A percentile compares a stretch with the other conserved stretches of the same genome.
These are phyloP conservation scores for Coffea canephora DNA, from an alignment of 257 asterid species.

Conservation along the genomic window DNA sequence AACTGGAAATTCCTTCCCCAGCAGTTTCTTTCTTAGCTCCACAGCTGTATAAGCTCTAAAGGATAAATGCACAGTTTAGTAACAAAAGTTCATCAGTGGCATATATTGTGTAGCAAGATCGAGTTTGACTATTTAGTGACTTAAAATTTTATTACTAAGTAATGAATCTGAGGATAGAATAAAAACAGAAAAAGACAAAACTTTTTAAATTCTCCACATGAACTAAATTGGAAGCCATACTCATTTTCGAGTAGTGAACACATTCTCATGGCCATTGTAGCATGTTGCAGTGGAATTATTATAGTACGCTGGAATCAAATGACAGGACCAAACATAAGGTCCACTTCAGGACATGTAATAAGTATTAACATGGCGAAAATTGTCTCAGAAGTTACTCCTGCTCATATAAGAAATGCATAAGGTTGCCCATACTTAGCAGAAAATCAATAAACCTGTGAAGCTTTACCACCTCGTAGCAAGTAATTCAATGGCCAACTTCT, in stretches of 20 bases:
- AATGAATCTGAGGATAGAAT: not conserved
- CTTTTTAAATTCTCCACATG: not conserved
- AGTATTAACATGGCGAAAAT: not conserved
- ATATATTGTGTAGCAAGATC: not conserved
- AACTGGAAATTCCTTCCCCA: slow-evolving; percentile 49
- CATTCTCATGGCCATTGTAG: not conserved
- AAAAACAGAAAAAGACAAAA: not conserved
- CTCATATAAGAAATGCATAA: not conserved
- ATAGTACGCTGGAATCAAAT: not conserved
- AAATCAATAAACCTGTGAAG: not conserved
- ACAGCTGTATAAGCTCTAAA: slow-evolving; percentile 75
- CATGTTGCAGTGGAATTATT: not conserved
- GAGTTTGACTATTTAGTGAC: not conserved
- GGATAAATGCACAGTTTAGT: slow-evolving; percentile 22
- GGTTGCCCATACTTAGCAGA: not conserved
- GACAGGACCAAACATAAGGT: not conserved
- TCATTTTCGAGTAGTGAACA: not conserved
- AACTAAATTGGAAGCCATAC: not conserved
- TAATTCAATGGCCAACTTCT: slow-evolving; percentile 55
- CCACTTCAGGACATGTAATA: not conserved
- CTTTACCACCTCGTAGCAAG: slow-evolving; percentile 64
- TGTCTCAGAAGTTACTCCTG: not conserved
- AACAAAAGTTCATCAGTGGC: slow-evolving; percentile 6
- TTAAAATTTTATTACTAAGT: not conserved
- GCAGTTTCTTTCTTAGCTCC: slow-evolving; percentile 79